Conservation (phyloP, 139 green algal species). For the Haematococcus sp. region DNA sequence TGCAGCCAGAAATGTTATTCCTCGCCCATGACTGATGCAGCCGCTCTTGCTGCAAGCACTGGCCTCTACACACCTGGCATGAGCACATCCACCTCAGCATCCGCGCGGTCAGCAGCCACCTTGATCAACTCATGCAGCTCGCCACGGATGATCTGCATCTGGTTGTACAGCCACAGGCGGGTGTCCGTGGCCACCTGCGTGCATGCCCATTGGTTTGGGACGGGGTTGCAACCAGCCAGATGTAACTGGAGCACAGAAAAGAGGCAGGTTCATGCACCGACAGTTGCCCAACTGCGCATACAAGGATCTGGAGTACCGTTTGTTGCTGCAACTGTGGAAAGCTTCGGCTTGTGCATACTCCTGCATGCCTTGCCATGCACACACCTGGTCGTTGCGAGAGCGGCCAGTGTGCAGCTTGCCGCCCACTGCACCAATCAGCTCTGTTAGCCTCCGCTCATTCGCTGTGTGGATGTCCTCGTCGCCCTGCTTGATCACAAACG, state of each 20-base stretch:
- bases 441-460: constrained; percentile 90
- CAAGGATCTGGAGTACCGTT: not conserved
- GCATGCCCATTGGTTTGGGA: not conserved
- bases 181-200: constrained; percentile 93
- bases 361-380: too few species aligned
- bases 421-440: constrained; percentile 85
- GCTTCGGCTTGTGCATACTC: too few species aligned
- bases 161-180: constrained; percentile 84
- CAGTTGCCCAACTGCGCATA: not conserved
- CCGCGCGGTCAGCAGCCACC: constrained; percentile 75
- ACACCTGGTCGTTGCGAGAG: constrained; percentile 93
- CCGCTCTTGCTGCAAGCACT: too few species aligned
- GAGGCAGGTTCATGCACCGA: not conserved
- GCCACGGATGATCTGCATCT: constrained; percentile 65
- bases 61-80: constrained; percentile 69
- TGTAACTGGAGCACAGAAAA: not conserved
- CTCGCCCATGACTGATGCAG: too few species aligned
- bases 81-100: constrained; percentile 84
- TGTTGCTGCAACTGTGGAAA: too few species aligned
- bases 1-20: too few species aligned
- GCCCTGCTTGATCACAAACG: constrained; percentile 78
- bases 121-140: constrained; percentile 80
- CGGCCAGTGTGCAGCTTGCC: constrained; percentile 98
- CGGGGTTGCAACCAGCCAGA: not conserved
- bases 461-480: constrained; percentile 99